Percentiles rank a stretch among this genome's conserved stretches.
These are phyloP conservation scores for Aspergillus ellipticus DNA, from an alignment of 495 filamentous ascomycete species.

Conservation along the genomic window DNA sequence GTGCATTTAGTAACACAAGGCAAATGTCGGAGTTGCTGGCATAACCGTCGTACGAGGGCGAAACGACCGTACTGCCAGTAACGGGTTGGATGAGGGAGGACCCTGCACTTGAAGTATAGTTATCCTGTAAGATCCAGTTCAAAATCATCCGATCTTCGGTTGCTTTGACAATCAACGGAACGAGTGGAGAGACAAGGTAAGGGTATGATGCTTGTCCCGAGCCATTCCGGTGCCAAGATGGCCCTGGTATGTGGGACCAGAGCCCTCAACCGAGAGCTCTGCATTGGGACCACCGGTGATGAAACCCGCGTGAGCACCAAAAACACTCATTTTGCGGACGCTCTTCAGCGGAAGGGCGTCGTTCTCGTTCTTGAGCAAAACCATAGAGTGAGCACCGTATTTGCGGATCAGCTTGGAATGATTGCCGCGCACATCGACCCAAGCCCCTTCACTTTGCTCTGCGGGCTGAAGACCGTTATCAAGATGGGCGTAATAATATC, in stretches of 20 bases:
- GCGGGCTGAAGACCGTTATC: slow-evolving; percentile 58
- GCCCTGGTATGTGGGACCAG: slow-evolving; percentile 38
- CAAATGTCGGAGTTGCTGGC: slow-evolving; percentile 60
- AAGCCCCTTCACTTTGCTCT: slow-evolving; percentile 49
- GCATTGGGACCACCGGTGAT: slow-evolving; percentile 62
- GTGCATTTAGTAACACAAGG: slow-evolving; percentile 55
- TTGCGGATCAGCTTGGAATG: background rate
- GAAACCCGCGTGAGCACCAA: slow-evolving; percentile 60
- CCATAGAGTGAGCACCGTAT: background rate
- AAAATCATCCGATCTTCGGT: slow-evolving; percentile 46
- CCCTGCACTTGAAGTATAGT: slow-evolving; percentile 32
- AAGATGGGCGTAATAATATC: slow-evolving; percentile 48
- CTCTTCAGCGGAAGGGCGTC: slow-evolving; percentile 50
- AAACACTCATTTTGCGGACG: slow-evolving; percentile 52
- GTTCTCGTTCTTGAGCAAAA: slow-evolving; percentile 62
- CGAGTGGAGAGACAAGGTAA: slow-evolving; percentile 52
- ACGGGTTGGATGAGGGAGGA: slow-evolving; percentile 10
- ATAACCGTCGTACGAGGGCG: slow-evolving; percentile 10
- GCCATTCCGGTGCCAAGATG: slow-evolving; percentile 19
- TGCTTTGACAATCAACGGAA: slow-evolving; percentile 54
- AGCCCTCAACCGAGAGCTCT: slow-evolving; percentile 29
- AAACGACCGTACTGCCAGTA: slow-evolving; percentile 12
- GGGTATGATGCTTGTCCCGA: slow-evolving; percentile 37
- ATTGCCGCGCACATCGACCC: background rate
- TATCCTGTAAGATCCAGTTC: slow-evolving; percentile 37